Base-by-base conservation (phyloP, 2,329 filamentous ascomycete species). In the Diaporthe velutina region DNA sequence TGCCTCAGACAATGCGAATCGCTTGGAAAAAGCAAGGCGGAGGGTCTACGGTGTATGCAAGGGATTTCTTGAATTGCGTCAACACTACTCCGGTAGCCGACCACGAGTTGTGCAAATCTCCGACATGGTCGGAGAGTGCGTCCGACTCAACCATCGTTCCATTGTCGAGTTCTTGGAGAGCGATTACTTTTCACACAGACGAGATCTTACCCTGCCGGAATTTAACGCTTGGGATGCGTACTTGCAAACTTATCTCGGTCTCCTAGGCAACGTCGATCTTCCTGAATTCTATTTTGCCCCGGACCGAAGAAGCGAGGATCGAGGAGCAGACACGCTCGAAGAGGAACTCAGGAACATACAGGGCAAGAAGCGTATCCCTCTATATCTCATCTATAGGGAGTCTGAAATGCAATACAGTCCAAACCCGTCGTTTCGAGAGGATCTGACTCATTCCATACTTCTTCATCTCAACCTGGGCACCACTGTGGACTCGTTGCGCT, bases 11-110 rank as follows among this genome's bases (percentile, higher is more conserved):
- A 35, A 40, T 15, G 30, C 22, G 45, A 38, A 25, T 68, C 28
- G 28, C 4, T 19, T 68, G 45, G 28, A 7, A 12, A 68, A 68
- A 19, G 30, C 40, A 25, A 19, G 17, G 64, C 64, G 64, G 30
- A 48, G 48, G 40, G 42, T 68, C 1, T 54, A 68, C 45, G 64
- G 64, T 10, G 45, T 52, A 25, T 68, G 64, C 30, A 52, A 50
- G 64, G 64, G 64, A 10, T 52, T 68, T 33, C 64, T 68, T 25
- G 64, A 68, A 33, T 15, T 68, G n/a, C 57, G 57, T 25, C 35
- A 17, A 28, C 8, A 9, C 35, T 40, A 60, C 35, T 9, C 10
- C 40, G 35, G 35, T 22, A 60, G 22, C 12, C 57, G 57, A 60
- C 2, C 35, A 42, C 57, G n/a, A n/a, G 35, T 40, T 40, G 35